These are phyloP conservation scores for Aspergillus conjunctus DNA, from an alignment of 495 filamentous ascomycete species.

Conservation along the genomic window DNA sequence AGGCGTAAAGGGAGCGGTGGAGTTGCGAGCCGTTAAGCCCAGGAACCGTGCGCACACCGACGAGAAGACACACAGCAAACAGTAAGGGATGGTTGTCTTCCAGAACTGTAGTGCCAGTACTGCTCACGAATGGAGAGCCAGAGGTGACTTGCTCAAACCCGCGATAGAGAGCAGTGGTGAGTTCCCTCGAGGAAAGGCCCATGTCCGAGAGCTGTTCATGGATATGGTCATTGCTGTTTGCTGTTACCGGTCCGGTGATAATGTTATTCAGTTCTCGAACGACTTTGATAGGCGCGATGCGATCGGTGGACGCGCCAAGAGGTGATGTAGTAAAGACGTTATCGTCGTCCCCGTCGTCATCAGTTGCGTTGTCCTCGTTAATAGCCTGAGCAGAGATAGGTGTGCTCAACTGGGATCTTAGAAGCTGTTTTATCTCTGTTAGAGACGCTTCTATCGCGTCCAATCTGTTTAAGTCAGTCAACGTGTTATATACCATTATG, in stretches of 20 bases:
- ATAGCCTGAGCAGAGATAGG: not conserved
- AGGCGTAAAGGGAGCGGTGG: not conserved
- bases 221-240: not conserved
- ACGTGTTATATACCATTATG: not conserved
- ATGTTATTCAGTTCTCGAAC: conserved; percentile 4
- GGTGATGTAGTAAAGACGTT: not conserved
- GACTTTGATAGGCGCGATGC: conserved; percentile 1
- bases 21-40: conserved; percentile 1
- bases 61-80: conserved; percentile 1
- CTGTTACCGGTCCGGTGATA: not conserved
- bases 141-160: conserved; percentile 4
- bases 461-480: not conserved
- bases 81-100: not conserved
- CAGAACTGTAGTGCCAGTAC: not conserved
- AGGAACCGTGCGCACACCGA: conserved; percentile 5
- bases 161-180: not conserved
- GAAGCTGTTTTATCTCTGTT: conserved; percentile 6
- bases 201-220: conserved; percentile 1
- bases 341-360: not conserved
- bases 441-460: conserved; percentile 7
- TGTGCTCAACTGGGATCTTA: not conserved
- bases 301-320: not conserved
- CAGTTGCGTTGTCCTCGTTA: not conserved
- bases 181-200: not conserved
- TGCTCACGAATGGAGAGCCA: not conserved